Evolutionary conservation across 2,329 filamentous ascomycete species (phyloP).

Genomic region (Dothideomycetes sp.): DNA sequence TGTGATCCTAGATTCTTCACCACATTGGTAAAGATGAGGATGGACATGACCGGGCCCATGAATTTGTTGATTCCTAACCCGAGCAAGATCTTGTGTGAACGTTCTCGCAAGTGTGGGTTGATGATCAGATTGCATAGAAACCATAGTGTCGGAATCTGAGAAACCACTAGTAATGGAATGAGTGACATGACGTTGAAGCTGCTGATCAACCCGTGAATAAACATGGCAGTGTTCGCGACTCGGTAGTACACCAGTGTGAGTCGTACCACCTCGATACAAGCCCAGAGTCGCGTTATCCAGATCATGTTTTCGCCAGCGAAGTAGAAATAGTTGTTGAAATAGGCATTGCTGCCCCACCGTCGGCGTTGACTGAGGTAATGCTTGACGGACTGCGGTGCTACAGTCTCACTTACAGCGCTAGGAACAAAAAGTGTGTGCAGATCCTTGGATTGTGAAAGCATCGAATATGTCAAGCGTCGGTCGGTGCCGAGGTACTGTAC

Average conservation of each 20-base stretch:
- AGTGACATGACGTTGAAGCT: slow-evolving; percentile 17
- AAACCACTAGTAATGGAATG: slow-evolving; percentile 17
- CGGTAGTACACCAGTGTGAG: slow-evolving; percentile 29
- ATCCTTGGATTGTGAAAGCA: slow-evolving; percentile 18
- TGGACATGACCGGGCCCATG: slow-evolving; percentile 18
- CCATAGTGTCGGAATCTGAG: slow-evolving; percentile 19
- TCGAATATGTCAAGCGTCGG: slow-evolving; percentile 19
- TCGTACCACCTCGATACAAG: slow-evolving; percentile 25
- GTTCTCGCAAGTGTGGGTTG: slow-evolving; percentile 16
- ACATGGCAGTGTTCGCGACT: slow-evolving; percentile 26
- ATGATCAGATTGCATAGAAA: slow-evolving; percentile 17
- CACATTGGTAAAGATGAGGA: slow-evolving; percentile 20
- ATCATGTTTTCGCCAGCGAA: slow-evolving; percentile 29
- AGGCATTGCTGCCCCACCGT: slow-evolving; percentile 29
- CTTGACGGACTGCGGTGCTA: slow-evolving; percentile 27
- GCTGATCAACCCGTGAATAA: slow-evolving; percentile 20
- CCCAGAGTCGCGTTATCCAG: slow-evolving; percentile 26
- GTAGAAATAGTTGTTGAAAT: slow-evolving; percentile 32
- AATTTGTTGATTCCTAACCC: slow-evolving; percentile 19
- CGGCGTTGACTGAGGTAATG: slow-evolving; percentile 29
- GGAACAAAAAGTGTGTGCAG: slow-evolving; percentile 26
- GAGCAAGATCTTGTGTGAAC: slow-evolving; percentile 18
- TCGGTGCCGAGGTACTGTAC: slow-evolving; percentile 21
- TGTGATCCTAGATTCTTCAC: slow-evolving; percentile 19
- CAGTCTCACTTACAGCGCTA: slow-evolving; percentile 27